Evolutionary conservation across 345 rosid genomes (phyloP).

Genomic region (Populus euphratica): DNA sequence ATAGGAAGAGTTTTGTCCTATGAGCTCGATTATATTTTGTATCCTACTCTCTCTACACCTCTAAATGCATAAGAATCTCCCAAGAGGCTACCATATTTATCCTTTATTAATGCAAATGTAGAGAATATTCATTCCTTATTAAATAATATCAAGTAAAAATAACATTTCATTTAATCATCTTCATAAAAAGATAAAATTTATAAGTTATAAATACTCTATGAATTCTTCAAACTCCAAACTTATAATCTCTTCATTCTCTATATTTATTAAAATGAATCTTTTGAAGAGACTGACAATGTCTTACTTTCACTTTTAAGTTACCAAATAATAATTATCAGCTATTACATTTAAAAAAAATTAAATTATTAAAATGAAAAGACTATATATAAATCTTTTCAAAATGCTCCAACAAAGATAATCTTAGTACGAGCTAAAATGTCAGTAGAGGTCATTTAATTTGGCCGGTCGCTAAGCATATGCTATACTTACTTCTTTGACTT

Average conservation of each 20-base stretch:
- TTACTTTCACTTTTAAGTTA: fast-evolving
- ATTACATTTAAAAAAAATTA: no score
- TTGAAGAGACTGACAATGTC: no score
- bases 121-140: fast-evolving
- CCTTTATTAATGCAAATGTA: no score
- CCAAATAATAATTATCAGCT: no score
- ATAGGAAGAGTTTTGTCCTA: no score
- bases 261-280: no score
- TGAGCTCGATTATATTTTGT: no score
- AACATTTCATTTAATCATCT: fast-evolving
- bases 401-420: not conserved
- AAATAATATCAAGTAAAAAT: no score
- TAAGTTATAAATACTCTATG: fast-evolving
- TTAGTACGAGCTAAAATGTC: not conserved
- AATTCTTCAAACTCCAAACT: fast-evolving
- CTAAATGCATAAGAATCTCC: no score
- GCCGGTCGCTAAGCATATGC: not conserved
- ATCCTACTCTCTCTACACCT: fast-evolving
- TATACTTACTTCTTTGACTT: not conserved
- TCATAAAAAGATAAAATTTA: no score
- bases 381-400: not conserved
- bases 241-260: fast-evolving
- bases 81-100: no score
- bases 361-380: no score
- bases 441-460: not conserved